These are phyloP conservation scores for Stereum hirsutum DNA, from an alignment of 1,284 basidiomycete genomes.

Conservation along the genomic window DNA sequence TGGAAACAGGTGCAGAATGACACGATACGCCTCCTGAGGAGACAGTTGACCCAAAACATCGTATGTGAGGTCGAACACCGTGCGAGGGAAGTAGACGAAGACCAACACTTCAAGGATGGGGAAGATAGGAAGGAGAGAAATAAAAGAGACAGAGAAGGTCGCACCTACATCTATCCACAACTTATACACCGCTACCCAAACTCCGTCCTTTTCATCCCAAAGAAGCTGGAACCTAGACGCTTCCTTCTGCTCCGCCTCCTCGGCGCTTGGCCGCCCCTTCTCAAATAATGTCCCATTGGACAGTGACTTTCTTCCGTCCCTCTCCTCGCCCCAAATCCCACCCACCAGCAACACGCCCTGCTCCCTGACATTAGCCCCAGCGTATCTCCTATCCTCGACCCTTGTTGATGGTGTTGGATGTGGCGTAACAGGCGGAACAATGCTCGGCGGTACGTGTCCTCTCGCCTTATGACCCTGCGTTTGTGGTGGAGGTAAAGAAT, in stretches of 20 bases:
- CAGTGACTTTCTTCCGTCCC: constrained; percentile 18
- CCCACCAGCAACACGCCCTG: constrained; percentile 70
- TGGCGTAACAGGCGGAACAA: constrained; percentile 68
- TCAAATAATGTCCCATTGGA: no score
- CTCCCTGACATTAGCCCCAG: no score
- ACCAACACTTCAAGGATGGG: no score
- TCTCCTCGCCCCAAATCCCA: constrained; percentile 65
- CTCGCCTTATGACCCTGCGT: no score
- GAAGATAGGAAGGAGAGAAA: no score
- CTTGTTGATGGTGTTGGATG: constrained; percentile 64
- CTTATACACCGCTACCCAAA: constrained; percentile 72
- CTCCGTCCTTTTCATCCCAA: constrained; percentile 44
- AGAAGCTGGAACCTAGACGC: constrained; percentile 55
- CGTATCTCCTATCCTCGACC: constrained; percentile 64
- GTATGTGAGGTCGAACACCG: constrained; percentile 2
- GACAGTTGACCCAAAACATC: no score
- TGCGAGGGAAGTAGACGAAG: not conserved
- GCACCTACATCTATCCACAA: constrained; percentile 69
- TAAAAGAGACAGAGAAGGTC: no score
- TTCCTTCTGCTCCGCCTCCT: constrained; percentile 39
- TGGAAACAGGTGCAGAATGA: no score
- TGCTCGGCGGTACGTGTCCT: constrained; percentile 17
- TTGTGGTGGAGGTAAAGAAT: no score
- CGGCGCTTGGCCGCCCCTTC: constrained; percentile 16
- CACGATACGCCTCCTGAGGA: no score